Conservation (phyloP, 306 rosid species). For the Albizia julibrissin region DNA sequence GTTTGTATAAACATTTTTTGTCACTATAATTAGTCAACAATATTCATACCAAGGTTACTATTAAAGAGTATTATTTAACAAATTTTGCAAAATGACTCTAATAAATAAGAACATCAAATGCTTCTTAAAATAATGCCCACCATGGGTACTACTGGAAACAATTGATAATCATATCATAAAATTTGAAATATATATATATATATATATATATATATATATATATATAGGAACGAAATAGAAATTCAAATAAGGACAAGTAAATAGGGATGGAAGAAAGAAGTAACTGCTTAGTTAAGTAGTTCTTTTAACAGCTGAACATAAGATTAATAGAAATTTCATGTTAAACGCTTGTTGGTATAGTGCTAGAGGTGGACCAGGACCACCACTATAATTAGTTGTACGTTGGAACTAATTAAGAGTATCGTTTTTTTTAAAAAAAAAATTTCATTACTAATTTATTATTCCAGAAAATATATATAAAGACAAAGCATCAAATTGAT, state of each 20-base stretch:
- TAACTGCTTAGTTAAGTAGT: too few relatives aligned
- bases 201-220: too few relatives aligned
- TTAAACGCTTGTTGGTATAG: background rate
- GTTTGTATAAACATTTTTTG: background rate
- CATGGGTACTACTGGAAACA: too few relatives aligned
- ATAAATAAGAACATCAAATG: background rate
- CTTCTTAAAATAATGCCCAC: background rate
- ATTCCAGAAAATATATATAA: background rate
- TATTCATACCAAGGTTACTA: background rate
- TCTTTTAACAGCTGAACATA: background rate
- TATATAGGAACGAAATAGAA: background rate
- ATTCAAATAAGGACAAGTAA: too few relatives aligned
- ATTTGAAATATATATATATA: too few relatives aligned
- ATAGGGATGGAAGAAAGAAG: background rate
- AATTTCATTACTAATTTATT: background rate
- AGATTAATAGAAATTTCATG: background rate
- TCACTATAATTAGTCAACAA: background rate
- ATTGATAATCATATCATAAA: too few relatives aligned
- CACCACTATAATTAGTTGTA: background rate
- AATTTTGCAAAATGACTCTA: background rate
- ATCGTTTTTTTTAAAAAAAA: background rate
- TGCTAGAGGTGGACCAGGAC: background rate
- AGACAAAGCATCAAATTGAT: too few relatives aligned
- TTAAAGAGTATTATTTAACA: too few relatives aligned
- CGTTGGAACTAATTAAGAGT: too few relatives aligned